phyloP scores from a whole-genome alignment of 352 stramenopile species.

The Thalassiosira mediterranea region DNA sequence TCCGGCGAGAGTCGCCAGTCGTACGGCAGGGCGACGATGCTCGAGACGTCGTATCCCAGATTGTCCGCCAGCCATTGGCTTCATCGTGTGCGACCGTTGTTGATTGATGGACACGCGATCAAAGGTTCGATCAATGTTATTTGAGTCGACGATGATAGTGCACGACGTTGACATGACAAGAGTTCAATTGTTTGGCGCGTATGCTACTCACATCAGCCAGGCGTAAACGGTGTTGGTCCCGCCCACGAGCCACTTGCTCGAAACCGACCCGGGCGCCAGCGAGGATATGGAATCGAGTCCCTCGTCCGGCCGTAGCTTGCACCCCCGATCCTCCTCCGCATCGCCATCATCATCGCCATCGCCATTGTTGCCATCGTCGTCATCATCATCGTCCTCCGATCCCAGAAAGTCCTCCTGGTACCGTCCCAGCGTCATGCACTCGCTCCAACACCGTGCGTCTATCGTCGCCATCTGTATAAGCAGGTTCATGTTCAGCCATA shows the following conservation, averaged over 20 bases:
- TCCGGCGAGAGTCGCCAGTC: slow-evolving; percentile 79
- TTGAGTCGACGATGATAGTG: too few relatives aligned
- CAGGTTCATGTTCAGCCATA: slow-evolving; percentile 83
- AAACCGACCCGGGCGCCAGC: slow-evolving; percentile 67
- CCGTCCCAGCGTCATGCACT: slow-evolving; percentile 72
- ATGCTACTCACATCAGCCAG: slow-evolving; percentile 82
- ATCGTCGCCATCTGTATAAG: slow-evolving; percentile 81
- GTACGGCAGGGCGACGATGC: slow-evolving; percentile 81
- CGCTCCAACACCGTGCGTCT: slow-evolving; percentile 68
- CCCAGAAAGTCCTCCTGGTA: slow-evolving; percentile 77
- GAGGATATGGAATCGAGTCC: slow-evolving; percentile 77
- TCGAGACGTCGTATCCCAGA: slow-evolving; percentile 80
- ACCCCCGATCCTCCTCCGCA: slow-evolving; percentile 33
- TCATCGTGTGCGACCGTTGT: too few relatives aligned
- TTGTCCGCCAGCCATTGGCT: slow-evolving; percentile 82
- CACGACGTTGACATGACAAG: too few relatives aligned
- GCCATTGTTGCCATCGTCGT: neutral
- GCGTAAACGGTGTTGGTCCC: slow-evolving; percentile 83
- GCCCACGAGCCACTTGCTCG: slow-evolving; percentile 68
- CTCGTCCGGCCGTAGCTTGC: slow-evolving; percentile 79
- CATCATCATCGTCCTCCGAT: too few relatives aligned
- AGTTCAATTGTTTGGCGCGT: too few relatives aligned
- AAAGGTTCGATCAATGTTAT: too few relatives aligned
- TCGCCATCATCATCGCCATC: neutral
- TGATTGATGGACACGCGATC: too few relatives aligned